Evolutionary conservation across 2,329 filamentous ascomycete species (phyloP).

Genomic region (Monosporascus sp.): DNA sequence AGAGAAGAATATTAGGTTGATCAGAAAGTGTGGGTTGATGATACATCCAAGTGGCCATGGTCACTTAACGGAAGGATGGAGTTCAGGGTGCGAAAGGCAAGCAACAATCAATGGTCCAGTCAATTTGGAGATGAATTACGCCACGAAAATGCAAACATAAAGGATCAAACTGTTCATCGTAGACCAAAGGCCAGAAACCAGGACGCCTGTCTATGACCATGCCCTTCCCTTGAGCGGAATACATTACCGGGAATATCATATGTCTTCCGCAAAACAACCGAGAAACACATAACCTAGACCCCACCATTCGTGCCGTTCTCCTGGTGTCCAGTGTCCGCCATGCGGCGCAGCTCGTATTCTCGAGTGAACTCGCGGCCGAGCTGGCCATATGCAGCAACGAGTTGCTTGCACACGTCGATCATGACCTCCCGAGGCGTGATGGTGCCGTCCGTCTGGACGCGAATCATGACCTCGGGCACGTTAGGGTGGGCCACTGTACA

Average conservation of each 20-base stretch:
- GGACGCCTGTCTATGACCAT: constrained; percentile 11
- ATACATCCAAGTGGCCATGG: not conserved
- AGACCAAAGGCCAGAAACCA: constrained; percentile 2
- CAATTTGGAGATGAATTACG: not conserved
- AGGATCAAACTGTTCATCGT: not conserved
- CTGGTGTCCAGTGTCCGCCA: constrained; percentile 64
- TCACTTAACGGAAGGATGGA: not conserved
- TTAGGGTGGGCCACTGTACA: constrained; percentile 52
- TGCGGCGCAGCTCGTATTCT: constrained; percentile 84
- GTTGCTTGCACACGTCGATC: constrained; percentile 70
- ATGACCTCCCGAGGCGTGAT: constrained; percentile 88
- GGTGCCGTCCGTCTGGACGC: constrained; percentile 86
- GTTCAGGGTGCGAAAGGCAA: not conserved
- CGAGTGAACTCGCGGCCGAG: constrained; percentile 86
- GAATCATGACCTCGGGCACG: constrained; percentile 60
- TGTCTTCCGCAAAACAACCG: constrained; percentile 3
- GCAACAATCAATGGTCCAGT: not conserved
- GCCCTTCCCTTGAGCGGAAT: no score
- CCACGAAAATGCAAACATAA: not conserved
- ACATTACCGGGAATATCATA: no score
- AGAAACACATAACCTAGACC: constrained; percentile 12
- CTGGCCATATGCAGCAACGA: constrained; percentile 75
- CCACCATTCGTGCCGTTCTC: constrained; percentile 30
- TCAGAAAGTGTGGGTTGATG: not conserved
- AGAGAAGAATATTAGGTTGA: not conserved